Evolutionary conservation across 2,329 filamentous ascomycete species (phyloP).

Genomic region (Cephalotrichum gorgonifer): DNA sequence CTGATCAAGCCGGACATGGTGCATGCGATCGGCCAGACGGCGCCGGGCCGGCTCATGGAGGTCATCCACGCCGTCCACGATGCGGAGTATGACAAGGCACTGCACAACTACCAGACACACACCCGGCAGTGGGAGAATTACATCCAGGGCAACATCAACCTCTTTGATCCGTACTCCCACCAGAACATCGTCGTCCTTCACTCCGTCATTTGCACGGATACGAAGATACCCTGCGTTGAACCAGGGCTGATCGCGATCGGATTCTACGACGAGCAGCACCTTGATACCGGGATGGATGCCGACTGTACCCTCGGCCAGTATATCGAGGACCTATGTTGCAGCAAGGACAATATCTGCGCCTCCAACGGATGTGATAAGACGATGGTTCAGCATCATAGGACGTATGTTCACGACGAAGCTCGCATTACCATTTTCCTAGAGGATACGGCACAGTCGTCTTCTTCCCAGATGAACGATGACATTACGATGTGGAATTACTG

Average conservation of each 20-base stretch:
- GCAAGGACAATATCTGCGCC: slow-evolving; percentile 66
- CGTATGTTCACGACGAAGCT: slow-evolving; percentile 93
- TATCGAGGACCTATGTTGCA: slow-evolving; percentile 77
- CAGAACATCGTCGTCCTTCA: slow-evolving; percentile 94
- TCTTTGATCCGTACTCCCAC: slow-evolving; percentile 92
- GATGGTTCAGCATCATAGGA: slow-evolving; percentile 88
- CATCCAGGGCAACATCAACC: slow-evolving; percentile 73
- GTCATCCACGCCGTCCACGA: slow-evolving; percentile 92
- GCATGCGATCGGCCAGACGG: slow-evolving; percentile 67
- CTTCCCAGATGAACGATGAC: slow-evolving; percentile 40
- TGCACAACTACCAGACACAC: slow-evolving; percentile 89
- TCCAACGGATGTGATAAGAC: slow-evolving; percentile 78
- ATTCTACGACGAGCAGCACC: slow-evolving; percentile 90
- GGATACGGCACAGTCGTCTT: slow-evolving; percentile 31
- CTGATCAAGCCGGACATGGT: slow-evolving; percentile 95
- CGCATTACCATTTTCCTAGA: slow-evolving; percentile 88
- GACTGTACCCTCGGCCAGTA: slow-evolving; percentile 94
- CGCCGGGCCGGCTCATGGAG: slow-evolving; percentile 80
- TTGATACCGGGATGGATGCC: slow-evolving; percentile 58
- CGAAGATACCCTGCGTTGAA: slow-evolving; percentile 85
- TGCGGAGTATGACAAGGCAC: slow-evolving; percentile 89
- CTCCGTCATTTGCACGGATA: slow-evolving; percentile 86
- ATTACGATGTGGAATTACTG: slow-evolving; percentile 98
- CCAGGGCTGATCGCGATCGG: slow-evolving; percentile 83
- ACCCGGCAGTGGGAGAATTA: slow-evolving; percentile 96